These are phyloP conservation scores for Sphagnum tenellum DNA, from an alignment of 225 moss, liverwort and hornwort genomes.

Conservation along the genomic window DNA sequence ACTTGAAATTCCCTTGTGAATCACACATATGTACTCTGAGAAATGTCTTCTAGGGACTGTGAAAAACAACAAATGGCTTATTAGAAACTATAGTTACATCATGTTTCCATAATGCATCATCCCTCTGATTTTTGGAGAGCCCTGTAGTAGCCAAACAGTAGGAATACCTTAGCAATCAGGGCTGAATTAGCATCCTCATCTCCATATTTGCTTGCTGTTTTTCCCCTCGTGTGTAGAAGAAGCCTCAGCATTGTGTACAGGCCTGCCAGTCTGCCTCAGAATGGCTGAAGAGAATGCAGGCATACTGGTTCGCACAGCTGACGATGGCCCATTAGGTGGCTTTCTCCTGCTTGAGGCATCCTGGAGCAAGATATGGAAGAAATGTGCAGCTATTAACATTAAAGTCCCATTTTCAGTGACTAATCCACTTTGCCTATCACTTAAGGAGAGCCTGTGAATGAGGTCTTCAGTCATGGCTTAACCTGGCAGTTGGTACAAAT, in stretches of 20 bases:
- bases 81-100: too few relatives aligned
- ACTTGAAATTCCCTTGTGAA: too few relatives aligned
- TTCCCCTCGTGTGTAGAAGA: conserved; percentile 14
- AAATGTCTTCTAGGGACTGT: too few relatives aligned
- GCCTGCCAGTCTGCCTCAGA: conserved; percentile 23
- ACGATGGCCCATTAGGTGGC: neutral
- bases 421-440: neutral
- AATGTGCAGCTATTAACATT: too few relatives aligned
- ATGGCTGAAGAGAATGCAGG: conserved; percentile 25
- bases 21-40: too few relatives aligned
- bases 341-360: neutral
- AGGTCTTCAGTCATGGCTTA: neutral
- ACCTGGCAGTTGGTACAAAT: neutral
- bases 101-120: too few relatives aligned
- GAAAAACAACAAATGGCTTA: too few relatives aligned
- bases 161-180: conserved; percentile 34
- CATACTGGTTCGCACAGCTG: conserved; percentile 42
- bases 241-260: conserved; percentile 12
- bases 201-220: conserved; percentile 14
- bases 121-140: too few relatives aligned
- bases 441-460: conserved; percentile 3
- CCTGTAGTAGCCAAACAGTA: neutral
- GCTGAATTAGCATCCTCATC: conserved; percentile 25
- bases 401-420: too few relatives aligned
- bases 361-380: too few relatives aligned